phyloP scores from a whole-genome alignment of 2,329 filamentous ascomycete genomes.

The Stachybotrys echinatus region DNA sequence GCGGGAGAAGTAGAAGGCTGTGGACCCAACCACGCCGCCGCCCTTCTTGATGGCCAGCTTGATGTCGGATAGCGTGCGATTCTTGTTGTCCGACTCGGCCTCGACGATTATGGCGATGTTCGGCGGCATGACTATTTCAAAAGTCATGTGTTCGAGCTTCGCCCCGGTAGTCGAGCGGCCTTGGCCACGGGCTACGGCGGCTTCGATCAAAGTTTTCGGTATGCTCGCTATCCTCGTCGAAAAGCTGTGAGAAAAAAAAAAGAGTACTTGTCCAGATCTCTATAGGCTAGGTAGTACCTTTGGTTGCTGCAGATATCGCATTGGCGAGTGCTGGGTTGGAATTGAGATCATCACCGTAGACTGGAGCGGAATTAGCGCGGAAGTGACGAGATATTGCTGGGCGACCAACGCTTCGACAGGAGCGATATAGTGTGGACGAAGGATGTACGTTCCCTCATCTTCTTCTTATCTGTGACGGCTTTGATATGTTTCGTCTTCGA shows the following conservation, averaged over 20 bases:
- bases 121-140: conserved; percentile 77
- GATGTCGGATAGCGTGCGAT: conserved; percentile 68
- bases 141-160: conserved; percentile 68
- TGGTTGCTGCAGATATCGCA: conserved; percentile 73
- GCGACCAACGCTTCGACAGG: conserved; percentile 62
- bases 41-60: conserved; percentile 64
- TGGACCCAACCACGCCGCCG: conserved; percentile 66
- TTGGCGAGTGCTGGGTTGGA: conserved; percentile 72
- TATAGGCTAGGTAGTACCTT: conserved; percentile 45
- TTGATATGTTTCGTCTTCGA: conserved; percentile 96
- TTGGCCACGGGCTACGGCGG: conserved; percentile 82
- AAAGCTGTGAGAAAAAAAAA: no score
- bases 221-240: conserved; percentile 60
- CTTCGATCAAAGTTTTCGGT: conserved; percentile 79
- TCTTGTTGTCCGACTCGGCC: conserved; percentile 77
- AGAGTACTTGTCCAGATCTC: no score
- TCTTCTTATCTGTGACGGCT: conserved; percentile 75
- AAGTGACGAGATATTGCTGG: neutral
- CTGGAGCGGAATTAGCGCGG: conserved; percentile 30
- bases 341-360: conserved; percentile 69
- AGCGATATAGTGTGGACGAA: conserved; percentile 70
- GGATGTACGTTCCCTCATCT: conserved; percentile 62
- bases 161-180: conserved; percentile 71
- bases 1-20: conserved; percentile 79
- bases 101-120: conserved; percentile 78